Percentiles rank a stretch among this genome's conserved stretches.
phyloP scores from a whole-genome alignment of 2,329 filamentous ascomycete genomes.

The Aspergillus ochraceoroseus region DNA sequence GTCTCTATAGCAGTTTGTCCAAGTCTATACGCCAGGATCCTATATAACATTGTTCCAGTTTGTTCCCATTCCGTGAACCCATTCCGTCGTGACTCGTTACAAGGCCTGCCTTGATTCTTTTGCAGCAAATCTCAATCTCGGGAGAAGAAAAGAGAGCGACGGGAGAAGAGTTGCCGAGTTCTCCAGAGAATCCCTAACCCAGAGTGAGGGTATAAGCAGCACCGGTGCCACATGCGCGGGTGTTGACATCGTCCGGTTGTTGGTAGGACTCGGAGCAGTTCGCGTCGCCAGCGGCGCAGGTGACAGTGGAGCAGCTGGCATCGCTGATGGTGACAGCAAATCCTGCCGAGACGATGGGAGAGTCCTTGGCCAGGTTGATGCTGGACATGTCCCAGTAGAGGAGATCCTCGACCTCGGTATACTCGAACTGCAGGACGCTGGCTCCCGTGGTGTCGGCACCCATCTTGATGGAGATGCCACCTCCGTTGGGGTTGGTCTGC shows the following conservation, averaged over 20 bases:
- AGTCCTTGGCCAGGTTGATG: constrained; percentile 26
- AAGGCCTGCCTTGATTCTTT: no score
- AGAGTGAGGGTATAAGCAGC: constrained; percentile 39
- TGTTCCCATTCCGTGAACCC: no score
- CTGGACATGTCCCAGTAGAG: constrained; percentile 33
- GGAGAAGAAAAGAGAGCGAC: no score
- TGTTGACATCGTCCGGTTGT: constrained; percentile 27
- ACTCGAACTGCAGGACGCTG: constrained; percentile 33
- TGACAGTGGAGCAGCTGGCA: constrained; percentile 20
- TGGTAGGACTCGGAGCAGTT: constrained; percentile 29
- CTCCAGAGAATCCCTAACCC: constrained; percentile 18
- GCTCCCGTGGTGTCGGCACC: constrained; percentile 15
- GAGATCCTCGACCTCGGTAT: constrained; percentile 24
- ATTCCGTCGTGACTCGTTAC: no score
- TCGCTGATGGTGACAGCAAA: constrained; percentile 27
- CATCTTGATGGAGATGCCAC: constrained; percentile 34
- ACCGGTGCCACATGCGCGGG: constrained; percentile 22
- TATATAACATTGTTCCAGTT: no score
- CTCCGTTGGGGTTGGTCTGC: constrained; percentile 29
- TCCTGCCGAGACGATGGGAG: constrained; percentile 22
- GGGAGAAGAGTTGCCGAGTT: no score
- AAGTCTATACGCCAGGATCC: no score
- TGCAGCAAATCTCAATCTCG: no score
- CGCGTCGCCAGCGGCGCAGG: constrained; percentile 25
- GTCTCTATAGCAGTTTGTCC: no score